These are phyloP conservation scores for Epichloe sp. DNA, from an alignment of 2,329 filamentous ascomycete genomes.

Conservation along the genomic window DNA sequence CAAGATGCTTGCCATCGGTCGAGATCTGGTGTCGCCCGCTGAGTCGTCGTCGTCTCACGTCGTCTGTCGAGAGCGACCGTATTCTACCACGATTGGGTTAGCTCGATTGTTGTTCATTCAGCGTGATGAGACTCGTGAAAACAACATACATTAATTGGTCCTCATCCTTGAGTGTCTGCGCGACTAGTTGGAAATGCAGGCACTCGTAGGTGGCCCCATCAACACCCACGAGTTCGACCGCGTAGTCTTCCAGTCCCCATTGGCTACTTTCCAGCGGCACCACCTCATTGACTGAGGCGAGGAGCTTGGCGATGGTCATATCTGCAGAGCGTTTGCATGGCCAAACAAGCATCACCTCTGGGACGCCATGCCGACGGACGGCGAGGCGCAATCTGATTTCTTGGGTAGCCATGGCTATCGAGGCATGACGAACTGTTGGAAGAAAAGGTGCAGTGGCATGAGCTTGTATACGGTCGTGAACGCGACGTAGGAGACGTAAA, in stretches of 20 bases:
- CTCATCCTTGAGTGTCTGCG: conserved; percentile 61
- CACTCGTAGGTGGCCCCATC: conserved; percentile 63
- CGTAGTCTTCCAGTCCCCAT: conserved; percentile 86
- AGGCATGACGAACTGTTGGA: conserved; percentile 11
- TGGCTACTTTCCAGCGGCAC: conserved; percentile 68
- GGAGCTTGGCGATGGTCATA: conserved; percentile 60
- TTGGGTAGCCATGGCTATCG: conserved; percentile 10
- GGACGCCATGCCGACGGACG: conserved; percentile 60
- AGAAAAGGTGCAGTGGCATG: not conserved
- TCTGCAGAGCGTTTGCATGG: conserved; percentile 42
- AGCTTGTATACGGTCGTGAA: no score
- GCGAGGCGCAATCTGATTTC: conserved; percentile 58
- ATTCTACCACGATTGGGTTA: conserved; percentile 38
- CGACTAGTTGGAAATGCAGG: conserved; percentile 67
- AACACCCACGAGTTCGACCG: conserved; percentile 53
- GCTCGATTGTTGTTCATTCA: not conserved
- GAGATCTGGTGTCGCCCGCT: conserved; percentile 75
- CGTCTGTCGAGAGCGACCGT: conserved; percentile 60
- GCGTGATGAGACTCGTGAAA: no score
- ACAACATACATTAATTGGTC: conserved; percentile 68
- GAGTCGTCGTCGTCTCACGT: conserved; percentile 58
- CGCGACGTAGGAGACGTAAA: not conserved
- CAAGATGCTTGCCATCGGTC: conserved; percentile 61
- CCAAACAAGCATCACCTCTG: conserved; percentile 61
- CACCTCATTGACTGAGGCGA: conserved; percentile 66